Evolutionary conservation across 768 basidiomycete genomes (phyloP).

Genomic region (Lactarius evosmus): DNA sequence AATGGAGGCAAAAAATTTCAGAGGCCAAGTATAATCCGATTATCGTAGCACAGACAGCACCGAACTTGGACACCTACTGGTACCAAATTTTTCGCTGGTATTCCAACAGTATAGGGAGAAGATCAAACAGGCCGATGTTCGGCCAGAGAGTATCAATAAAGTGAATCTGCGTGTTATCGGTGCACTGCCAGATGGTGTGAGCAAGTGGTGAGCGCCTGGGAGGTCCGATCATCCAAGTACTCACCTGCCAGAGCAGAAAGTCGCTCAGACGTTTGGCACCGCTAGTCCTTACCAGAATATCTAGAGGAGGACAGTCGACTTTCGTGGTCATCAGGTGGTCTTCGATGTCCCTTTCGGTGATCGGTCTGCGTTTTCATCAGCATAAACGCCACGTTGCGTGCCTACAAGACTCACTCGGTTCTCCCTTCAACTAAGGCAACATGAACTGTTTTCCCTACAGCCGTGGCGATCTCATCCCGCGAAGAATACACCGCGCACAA

Average conservation of each 20-base stretch:
- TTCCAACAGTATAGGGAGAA: slow-evolving; percentile 85
- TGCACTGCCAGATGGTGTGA: slow-evolving; percentile 48
- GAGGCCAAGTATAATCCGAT: too few species aligned
- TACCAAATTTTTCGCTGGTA: slow-evolving; percentile 78
- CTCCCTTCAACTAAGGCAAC: slow-evolving; percentile 37
- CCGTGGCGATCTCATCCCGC: slow-evolving; percentile 84
- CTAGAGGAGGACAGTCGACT: slow-evolving; percentile 75
- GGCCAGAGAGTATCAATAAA: slow-evolving; percentile 91
- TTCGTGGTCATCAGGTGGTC: slow-evolving; percentile 61
- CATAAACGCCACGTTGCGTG: slow-evolving; percentile 7
- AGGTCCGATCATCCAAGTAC: slow-evolving; percentile 30
- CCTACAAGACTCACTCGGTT: slow-evolving; percentile 28
- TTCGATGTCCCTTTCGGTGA: slow-evolving; percentile 69
- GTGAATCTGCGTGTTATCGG: slow-evolving; percentile 81
- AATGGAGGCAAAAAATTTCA: too few species aligned
- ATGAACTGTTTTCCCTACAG: slow-evolving; percentile 55
- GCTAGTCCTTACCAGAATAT: slow-evolving; percentile 87
- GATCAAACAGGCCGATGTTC: slow-evolving; percentile 81
- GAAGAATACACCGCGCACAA: slow-evolving; percentile 91
- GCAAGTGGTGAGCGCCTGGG: background rate
- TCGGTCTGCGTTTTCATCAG: slow-evolving; percentile 34
- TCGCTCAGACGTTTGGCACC: slow-evolving; percentile 87
- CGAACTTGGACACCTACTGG: too few species aligned
- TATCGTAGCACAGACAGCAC: background rate
- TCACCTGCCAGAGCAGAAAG: slow-evolving; percentile 93